phyloP scores from a whole-genome alignment of 305 asterid genomes.

The Stenogyne calaminthoides region DNA sequence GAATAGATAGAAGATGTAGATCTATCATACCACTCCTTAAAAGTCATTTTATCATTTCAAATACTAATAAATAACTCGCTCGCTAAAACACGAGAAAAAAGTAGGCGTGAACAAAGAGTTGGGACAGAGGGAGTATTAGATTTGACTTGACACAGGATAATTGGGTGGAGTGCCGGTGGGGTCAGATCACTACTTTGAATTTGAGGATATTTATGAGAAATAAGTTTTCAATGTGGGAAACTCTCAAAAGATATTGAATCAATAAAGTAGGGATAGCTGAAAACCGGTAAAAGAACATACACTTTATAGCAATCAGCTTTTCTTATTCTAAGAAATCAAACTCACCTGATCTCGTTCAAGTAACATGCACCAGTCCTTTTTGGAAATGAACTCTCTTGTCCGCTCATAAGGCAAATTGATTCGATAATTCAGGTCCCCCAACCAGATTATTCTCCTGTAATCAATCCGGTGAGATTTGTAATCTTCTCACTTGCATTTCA shows the following conservation, averaged over 20 bases:
- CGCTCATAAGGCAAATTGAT: conserved; percentile 71
- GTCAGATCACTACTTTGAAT: background rate
- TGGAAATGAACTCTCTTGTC: conserved; percentile 73
- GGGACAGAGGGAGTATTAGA: too few relatives aligned
- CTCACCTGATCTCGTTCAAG: conserved; percentile 79
- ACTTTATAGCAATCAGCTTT: conserved; percentile 1
- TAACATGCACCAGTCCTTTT: conserved; percentile 75
- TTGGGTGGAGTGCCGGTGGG: background rate
- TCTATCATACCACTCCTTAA: too few relatives aligned
- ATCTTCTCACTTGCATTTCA: conserved; percentile 8
- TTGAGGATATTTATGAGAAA: background rate
- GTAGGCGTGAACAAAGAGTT: too few relatives aligned
- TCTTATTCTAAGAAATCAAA: background rate
- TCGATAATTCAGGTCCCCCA: conserved; percentile 95
- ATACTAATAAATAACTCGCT: too few relatives aligned
- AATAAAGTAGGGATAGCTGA: background rate
- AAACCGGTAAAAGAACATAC: background rate
- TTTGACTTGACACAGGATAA: background rate
- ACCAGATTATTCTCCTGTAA: conserved; percentile 88
- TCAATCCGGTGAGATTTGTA: conserved; percentile 28
- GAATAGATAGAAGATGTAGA: too few relatives aligned
- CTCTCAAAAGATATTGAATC: background rate
- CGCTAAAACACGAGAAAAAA: too few relatives aligned
- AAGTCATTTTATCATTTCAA: too few relatives aligned
- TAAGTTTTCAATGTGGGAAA: background rate